These are phyloP conservation scores for Didymella lethalis DNA, from an alignment of 2,329 filamentous ascomycete genomes.

Conservation along the genomic window DNA sequence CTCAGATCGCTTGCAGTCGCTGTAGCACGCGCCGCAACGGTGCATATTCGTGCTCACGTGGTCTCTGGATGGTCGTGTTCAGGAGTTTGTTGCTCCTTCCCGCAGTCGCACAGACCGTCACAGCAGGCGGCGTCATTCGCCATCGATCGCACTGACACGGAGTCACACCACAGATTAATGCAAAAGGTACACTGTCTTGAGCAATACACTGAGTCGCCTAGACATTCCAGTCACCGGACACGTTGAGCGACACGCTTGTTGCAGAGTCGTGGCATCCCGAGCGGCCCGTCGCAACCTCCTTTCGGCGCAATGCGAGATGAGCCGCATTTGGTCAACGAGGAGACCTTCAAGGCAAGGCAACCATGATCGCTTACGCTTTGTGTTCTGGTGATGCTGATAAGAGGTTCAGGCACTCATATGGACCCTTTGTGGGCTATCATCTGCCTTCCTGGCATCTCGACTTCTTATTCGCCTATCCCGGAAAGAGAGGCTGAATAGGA, in stretches of 20 bases:
- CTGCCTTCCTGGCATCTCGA: conserved; percentile 16
- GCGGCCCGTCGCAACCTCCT: not conserved
- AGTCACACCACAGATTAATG: not conserved
- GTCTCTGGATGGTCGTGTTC: not conserved
- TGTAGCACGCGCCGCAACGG: not conserved
- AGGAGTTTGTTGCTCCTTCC: conserved; percentile 4
- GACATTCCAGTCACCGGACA: not conserved
- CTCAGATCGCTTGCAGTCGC: not conserved
- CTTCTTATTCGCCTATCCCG: conserved; percentile 22
- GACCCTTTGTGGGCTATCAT: not conserved
- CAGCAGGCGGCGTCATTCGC: conserved; percentile 1
- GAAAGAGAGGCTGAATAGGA: conserved; percentile 26
- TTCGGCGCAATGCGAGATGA: not conserved
- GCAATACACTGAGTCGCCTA: not conserved
- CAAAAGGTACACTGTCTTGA: not conserved
- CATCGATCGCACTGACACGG: not conserved
- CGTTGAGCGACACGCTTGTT: not conserved
- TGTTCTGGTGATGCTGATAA: not conserved
- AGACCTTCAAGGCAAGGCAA: not conserved
- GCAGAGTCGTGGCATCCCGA: not conserved
- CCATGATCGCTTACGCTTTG: not conserved
- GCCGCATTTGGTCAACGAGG: not conserved
- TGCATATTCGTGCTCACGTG: not conserved
- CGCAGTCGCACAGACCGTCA: conserved; percentile 2
- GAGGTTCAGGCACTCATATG: not conserved